Evolutionary conservation across 352 stramenopile species (phyloP), one percentile per base, ranked within the genome.

Genomic region (Blastocystis sp.): DNA sequence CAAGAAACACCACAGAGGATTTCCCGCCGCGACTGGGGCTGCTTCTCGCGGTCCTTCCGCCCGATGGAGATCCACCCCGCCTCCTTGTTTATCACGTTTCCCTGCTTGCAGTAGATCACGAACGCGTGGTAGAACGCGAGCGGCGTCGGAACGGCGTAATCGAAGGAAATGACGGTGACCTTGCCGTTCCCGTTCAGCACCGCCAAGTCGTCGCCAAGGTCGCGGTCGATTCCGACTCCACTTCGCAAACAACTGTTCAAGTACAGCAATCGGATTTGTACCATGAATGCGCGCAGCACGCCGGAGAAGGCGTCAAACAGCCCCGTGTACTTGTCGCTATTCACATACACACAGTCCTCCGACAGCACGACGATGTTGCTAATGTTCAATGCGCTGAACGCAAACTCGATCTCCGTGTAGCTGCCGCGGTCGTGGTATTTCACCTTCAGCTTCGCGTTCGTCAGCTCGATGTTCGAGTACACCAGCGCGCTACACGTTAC

Each of bases 391-490:
- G 31, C 50, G 29, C 45, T 62, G 51, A 61, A 85, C 10, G 41
- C 29, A 12, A 85, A 29, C 37, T 33, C 29, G 24, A 66, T 67
- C 60, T 62, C 55, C 6, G 59, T 21, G 3, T 13, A 35, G 24
- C 55, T 33, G 16, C 51, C 45, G 12, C 29, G 21, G 21, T 31
- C 12, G 50, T 35, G 21, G 24, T 31, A 35, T 26, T 50, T 51
- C n/a, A 69, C 26, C n/a, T 16, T 31, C 74, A 85, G 61, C 19
- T 45, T 26, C 35, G 41, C 41, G 24, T 67, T 41, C 29, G 24
- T 85, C 12, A 85, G 61, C n/a, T 85, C 74, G 61, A 67, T 85
- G 61, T 85, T 85, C 12, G 19, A 50, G 35, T 85, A 85, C 33
- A 85, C 74, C 19, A 67, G 51, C 35, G 24, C 41, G 31, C 74